Percentiles rank a stretch among this genome's conserved stretches.
These are phyloP conservation scores for Metarhizium humberi DNA, from an alignment of 2,329 filamentous ascomycete genomes.

Conservation along the genomic window DNA sequence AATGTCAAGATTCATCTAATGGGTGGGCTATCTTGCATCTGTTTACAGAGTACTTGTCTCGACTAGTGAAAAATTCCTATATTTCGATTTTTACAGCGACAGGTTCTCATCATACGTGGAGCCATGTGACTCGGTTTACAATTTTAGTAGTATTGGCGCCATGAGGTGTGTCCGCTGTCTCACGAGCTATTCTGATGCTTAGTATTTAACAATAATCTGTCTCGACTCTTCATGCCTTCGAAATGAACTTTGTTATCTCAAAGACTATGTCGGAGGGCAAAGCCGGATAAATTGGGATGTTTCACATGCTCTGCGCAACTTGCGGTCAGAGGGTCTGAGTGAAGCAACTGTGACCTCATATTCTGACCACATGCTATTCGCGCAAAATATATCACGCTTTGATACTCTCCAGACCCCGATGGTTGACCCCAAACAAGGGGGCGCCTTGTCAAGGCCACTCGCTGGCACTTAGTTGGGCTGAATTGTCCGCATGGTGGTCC, in stretches of 20 bases:
- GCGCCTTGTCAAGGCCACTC: slow-evolving; percentile 7
- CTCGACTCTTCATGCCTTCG: neutral
- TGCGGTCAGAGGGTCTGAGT: slow-evolving; percentile 1
- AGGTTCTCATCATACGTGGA: neutral
- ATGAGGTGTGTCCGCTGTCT: neutral
- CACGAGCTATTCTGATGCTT: neutral
- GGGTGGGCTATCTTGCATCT: neutral
- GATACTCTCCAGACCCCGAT: slow-evolving; percentile 4
- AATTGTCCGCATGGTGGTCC: slow-evolving; percentile 8
- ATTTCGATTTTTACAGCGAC: neutral
- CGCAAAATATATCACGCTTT: slow-evolving; percentile 3
- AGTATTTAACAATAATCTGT: neutral
- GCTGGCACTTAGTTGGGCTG: slow-evolving; percentile 7
- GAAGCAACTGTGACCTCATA: slow-evolving; percentile 1
- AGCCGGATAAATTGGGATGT: slow-evolving; percentile 1
- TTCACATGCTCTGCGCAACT: slow-evolving; percentile 6
- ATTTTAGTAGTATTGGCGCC: neutral
- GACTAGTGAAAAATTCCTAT: neutral
- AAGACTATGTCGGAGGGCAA: slow-evolving; percentile 1
- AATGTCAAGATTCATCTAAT: neutral
- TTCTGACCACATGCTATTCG: slow-evolving; percentile 2
- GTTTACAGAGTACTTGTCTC: neutral
- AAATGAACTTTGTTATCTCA: neutral
- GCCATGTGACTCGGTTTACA: neutral
- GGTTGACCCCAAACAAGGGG: slow-evolving; percentile 8